These are phyloP conservation scores for Cystobasidium onofrii DNA, from an alignment of 768 basidiomycete genomes.

Conservation along the genomic window DNA sequence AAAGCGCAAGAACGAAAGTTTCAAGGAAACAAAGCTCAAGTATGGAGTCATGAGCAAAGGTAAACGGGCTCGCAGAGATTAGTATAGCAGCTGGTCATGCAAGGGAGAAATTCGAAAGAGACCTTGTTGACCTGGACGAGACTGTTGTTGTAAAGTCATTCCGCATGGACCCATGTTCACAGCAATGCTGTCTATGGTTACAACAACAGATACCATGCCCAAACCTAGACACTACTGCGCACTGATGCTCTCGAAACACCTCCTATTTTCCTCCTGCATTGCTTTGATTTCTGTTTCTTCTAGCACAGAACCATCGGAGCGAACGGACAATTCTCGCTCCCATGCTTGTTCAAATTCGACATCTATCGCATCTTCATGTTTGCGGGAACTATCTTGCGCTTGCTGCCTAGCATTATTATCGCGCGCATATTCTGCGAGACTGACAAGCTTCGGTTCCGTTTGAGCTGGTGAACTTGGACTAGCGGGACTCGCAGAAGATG, in stretches of 20 bases:
- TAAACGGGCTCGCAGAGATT: not conserved
- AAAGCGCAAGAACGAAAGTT: slow-evolving; percentile 38
- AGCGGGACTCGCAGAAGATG: slow-evolving; percentile 43
- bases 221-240: not conserved
- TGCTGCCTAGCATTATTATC: slow-evolving; percentile 5
- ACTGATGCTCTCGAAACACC: not conserved
- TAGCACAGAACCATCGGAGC: slow-evolving; percentile 31
- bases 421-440: slow-evolving; percentile 21
- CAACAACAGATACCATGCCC: not conserved
- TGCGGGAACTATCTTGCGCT: slow-evolving; percentile 29
- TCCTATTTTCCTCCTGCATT: slow-evolving; percentile 44
- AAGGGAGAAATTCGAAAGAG: no score
- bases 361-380: slow-evolving; percentile 42
- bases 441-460: not conserved
- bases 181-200: no score
- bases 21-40: slow-evolving; percentile 27
- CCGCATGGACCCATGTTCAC: no score
- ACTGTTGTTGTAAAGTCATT: no score
- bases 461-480: slow-evolving; percentile 45
- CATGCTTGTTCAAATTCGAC: slow-evolving; percentile 53
- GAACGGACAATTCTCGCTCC: slow-evolving; percentile 49
- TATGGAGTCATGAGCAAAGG: slow-evolving; percentile 3
- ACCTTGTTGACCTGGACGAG: no score
- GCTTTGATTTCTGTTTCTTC: slow-evolving; percentile 55
- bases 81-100: not conserved